A percentile compares a stretch with the other conserved stretches of the same genome.
Conservation (phyloP, 164 flowering plant species). For the Aristolochia californica region DNA sequence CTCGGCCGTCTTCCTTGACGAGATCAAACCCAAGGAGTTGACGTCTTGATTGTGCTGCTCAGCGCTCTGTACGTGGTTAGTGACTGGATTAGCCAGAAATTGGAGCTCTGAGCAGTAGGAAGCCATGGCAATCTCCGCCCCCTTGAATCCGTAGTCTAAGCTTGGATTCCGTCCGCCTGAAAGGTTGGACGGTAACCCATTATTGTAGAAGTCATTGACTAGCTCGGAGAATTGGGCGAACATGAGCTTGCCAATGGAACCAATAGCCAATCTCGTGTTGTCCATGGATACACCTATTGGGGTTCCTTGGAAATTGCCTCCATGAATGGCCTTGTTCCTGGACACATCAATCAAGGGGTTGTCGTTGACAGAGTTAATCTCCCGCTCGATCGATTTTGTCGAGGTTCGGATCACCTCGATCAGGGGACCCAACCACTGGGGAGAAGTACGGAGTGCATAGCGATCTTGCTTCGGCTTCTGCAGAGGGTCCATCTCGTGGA, state of each 20-base stretch:
- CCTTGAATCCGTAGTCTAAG: conserved; percentile 57
- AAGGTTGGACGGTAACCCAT: conserved; percentile 54
- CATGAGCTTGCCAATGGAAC: conserved; percentile 54
- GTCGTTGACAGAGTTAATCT: conserved; percentile 60
- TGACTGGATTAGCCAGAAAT: conserved; percentile 48
- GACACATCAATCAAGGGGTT: conserved; percentile 57
- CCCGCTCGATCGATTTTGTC: conserved; percentile 46
- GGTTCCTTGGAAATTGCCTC: conserved; percentile 66
- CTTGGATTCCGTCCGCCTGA: conserved; percentile 60
- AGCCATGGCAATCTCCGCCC: conserved; percentile 57
- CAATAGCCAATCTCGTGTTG: conserved; percentile 46
- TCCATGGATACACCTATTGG: conserved; percentile 73
- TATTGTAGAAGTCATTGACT: conserved; percentile 55
- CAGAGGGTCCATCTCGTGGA: conserved; percentile 45
- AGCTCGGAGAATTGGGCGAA: conserved; percentile 65
- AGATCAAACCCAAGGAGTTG: conserved; percentile 53
- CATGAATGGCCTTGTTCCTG: conserved; percentile 50
- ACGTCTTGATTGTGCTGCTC: conserved; percentile 69
- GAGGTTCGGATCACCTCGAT: conserved; percentile 48
- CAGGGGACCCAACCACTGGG: conserved; percentile 53
- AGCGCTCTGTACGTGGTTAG: conserved; percentile 60
- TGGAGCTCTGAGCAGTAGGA: conserved; percentile 58
- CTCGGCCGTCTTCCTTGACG: conserved; percentile 49
- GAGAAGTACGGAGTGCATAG: conserved; percentile 58
- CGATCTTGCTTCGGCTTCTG: conserved; percentile 64